These are phyloP conservation scores for Alternaria sp. DNA, from an alignment of 2,329 filamentous ascomycete species.

Conservation along the genomic window DNA sequence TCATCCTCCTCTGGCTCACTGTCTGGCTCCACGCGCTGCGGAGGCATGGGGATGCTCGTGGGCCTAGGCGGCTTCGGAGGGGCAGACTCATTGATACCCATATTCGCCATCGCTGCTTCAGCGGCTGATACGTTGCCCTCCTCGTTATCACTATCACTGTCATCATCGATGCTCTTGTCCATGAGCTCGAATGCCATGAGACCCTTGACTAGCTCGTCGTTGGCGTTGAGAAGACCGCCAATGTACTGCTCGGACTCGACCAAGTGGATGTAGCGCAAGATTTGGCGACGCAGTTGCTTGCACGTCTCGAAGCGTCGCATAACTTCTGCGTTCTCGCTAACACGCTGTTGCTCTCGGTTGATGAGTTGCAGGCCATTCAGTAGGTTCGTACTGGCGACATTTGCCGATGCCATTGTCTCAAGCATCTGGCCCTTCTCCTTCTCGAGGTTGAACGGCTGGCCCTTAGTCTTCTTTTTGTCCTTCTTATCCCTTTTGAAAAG, in stretches of 20 bases:
- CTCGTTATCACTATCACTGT: constrained; percentile 67
- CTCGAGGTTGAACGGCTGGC: constrained; percentile 78
- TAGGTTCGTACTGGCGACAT: constrained; percentile 89
- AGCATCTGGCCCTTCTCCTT: constrained; percentile 88
- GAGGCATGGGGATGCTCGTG: constrained; percentile 48
- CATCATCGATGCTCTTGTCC: constrained; percentile 80
- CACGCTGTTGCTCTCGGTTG: constrained; percentile 85
- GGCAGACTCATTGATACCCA: constrained; percentile 51
- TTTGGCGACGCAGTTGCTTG: constrained; percentile 82
- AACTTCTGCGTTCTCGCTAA: constrained; percentile 81
- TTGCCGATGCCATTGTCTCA: constrained; percentile 84
- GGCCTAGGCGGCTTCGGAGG: constrained; percentile 60
- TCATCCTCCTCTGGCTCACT: constrained; percentile 66
- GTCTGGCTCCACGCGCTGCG: constrained; percentile 57
- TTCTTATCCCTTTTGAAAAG: constrained; percentile 61
- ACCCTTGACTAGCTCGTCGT: constrained; percentile 92
- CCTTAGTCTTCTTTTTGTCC: constrained; percentile 60
- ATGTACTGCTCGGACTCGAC: constrained; percentile 91
- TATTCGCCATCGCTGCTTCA: constrained; percentile 53
- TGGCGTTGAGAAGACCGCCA: constrained; percentile 87
- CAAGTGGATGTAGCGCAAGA: constrained; percentile 89
- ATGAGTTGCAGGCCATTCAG: constrained; percentile 86
- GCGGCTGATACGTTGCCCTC: constrained; percentile 28
- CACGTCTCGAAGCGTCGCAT: constrained; percentile 82
- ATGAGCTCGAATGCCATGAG: constrained; percentile 95